These are phyloP conservation scores for Fonsecaea pugnacius DNA, from an alignment of 2,329 filamentous ascomycete species.

Conservation along the genomic window DNA sequence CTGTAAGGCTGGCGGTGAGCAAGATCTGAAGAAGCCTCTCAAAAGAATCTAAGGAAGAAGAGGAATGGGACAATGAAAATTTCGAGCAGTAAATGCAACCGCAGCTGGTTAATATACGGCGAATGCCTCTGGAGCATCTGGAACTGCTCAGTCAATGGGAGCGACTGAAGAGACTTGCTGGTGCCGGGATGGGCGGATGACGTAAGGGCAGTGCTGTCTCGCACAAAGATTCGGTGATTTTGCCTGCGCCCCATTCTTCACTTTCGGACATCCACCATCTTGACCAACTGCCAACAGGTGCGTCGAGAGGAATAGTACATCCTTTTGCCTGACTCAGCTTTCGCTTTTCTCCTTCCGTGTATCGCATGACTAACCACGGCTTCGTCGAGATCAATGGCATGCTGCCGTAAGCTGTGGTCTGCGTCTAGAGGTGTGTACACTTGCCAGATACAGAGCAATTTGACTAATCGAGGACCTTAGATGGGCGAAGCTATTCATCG, in stretches of 20 bases:
- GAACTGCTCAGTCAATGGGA: not conserved
- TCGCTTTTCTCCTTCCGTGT: slow-evolving; percentile 4
- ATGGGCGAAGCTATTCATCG: not conserved
- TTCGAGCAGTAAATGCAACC: not conserved
- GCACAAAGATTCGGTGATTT: not conserved
- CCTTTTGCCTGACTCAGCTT: slow-evolving; percentile 16
- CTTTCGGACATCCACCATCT: slow-evolving; percentile 10
- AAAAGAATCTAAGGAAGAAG: not conserved
- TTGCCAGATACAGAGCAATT: not conserved
- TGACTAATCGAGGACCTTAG: slow-evolving; percentile 13
- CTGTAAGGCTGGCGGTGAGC: not conserved
- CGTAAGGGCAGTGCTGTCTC: not conserved
- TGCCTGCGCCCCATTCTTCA: slow-evolving; percentile 3
- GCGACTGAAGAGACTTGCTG: too few relatives aligned
- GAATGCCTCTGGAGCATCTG: slow-evolving; percentile 1
- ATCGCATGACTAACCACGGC: slow-evolving; percentile 6
- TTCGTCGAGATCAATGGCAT: not conserved
- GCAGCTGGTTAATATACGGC: slow-evolving; percentile 11
- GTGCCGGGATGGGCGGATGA: slow-evolving; percentile 11
- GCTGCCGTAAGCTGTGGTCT: not conserved
- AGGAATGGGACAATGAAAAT: slow-evolving; percentile 1
- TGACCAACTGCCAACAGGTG: not conserved
- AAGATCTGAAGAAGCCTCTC: not conserved
- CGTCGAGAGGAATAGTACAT: not conserved
- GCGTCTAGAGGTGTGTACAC: not conserved